Base-by-base conservation (phyloP, 2,329 filamentous ascomycete genomes). In the Cytospora leucostoma region DNA sequence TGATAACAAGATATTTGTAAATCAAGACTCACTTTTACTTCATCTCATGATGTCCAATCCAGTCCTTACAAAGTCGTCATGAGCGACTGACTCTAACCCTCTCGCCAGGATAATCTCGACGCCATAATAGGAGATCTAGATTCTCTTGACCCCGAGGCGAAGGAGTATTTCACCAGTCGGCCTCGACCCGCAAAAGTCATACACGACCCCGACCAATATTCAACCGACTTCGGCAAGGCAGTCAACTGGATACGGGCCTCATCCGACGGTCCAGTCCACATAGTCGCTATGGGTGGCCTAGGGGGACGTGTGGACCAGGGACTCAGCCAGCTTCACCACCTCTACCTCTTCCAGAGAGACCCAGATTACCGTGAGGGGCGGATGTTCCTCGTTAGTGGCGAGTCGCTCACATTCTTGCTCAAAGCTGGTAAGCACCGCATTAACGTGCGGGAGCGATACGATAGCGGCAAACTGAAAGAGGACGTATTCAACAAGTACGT, bases 241-340 rank as follows among this genome's bases (percentile, higher is more conserved):
- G 84, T 90, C 68, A 80, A 75, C 68, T 88, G 83, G 76, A 82
- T 87, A 67, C 83, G 82, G 55, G 69, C 70, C 3, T 69, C 49
- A 1, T 21, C 49, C 40, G 34, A 34, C 33, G 35, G 66, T 27
- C 68, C 71, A 1, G 72, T 83, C 56, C 84, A 94, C 71, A 87
- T 97, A n/a, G 81, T 97, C 13, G 87, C 91, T 44, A 78, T 97
- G 7, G 93, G 94, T 49, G 92, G 93, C 2, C 83, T 98, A 0
- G 92, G 92, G 51, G 95, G 95, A 7, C 88, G 95, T 35, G 90
- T 98, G 17, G 95, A 99, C 75, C 95, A 99, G 74, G 94, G 90
- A 1, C 83, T 99, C 55, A 93, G 92, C 63, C 88, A 96, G 70
- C 83, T 99, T 59, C 92, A 97, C 73, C 91, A 97, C 73, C 82